Evolutionary conservation across 2,329 filamentous ascomycete species (phyloP), one percentile per base, ranked within the genome.

Genomic region (Aureobasidium mangrovei): DNA sequence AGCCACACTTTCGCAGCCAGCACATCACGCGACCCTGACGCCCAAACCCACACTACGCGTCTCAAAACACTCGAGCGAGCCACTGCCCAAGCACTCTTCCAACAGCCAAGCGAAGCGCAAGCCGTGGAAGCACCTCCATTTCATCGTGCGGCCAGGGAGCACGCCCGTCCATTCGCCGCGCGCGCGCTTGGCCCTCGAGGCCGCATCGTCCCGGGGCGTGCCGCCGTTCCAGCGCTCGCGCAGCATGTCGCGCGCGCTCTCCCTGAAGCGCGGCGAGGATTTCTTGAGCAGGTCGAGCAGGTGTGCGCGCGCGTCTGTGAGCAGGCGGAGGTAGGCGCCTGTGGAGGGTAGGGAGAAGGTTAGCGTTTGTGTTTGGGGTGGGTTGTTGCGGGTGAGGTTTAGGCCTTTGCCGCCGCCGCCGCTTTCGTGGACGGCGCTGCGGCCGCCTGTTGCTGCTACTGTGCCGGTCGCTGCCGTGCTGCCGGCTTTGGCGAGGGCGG

Each of bases 151-250:
- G 0, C 81, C 82, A 0, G 81, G 78, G 39, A 82, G 62, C 2
- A 84, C 72, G 5, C 81, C 81, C 4, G 66, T 67, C 61, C 77
- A 80, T 61, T 82, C 79, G 1, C 80, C 77, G 53, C 81, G 69
- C 18, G 72, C 70, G 56, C 72, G 74, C 68, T 78, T 81, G 18
- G 73, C 73, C 56, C 70, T 66, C 31, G 71, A 72, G 24, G 72
- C 68, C 4, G 66, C 64, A 59, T 77, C 75, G 24, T 74, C 72
- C 9, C 64, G 68, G 2, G 71, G 70, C n/a, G 80, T 69, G 3
- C 83, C 83, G 9, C 84, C 85, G 59, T 89, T 82, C 80, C 86
- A 90, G 48, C 82, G 77, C 67, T 89, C 84, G 38, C 74, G 74
- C 38, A 90, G 70, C 60, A 81, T 69, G 38, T 72, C 70, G 66